Evolutionary conservation across 2,329 filamentous ascomycete species (phyloP).

Genomic region (Drechslerella coelobrocha): DNA sequence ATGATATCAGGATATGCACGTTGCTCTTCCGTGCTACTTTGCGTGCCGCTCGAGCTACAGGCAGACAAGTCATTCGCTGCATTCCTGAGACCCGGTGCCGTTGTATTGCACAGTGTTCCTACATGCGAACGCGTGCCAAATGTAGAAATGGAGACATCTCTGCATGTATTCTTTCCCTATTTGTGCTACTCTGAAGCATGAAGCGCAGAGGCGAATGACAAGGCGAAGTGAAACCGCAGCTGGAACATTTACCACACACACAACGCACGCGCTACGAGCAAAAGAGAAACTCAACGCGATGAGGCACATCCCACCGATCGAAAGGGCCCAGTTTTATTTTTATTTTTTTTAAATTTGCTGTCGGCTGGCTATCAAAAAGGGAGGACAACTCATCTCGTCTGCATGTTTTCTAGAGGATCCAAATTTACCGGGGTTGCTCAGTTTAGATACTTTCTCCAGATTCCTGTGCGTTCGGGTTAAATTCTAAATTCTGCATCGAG

Average conservation of each 20-base stretch:
- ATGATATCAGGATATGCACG: slow-evolving; percentile 13
- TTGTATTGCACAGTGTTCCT: not conserved
- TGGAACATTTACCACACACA: slow-evolving; percentile 50
- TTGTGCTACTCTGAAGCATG: slow-evolving; percentile 34
- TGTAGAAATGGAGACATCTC: not conserved
- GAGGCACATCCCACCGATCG: slow-evolving; percentile 26
- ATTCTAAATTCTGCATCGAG: not conserved
- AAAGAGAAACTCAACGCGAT: slow-evolving; percentile 47
- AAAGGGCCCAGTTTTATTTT: slow-evolving; percentile 22
- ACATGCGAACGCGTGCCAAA: not conserved
- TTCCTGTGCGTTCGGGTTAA: no score
- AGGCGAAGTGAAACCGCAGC: slow-evolving; percentile 49
- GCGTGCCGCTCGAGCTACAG: slow-evolving; percentile 14
- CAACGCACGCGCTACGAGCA: slow-evolving; percentile 45
- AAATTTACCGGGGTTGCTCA: not conserved
- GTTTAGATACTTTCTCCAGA: not conserved
- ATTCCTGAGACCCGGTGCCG: not conserved
- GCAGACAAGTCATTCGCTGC: slow-evolving; percentile 26
- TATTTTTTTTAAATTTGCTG: slow-evolving; percentile 5
- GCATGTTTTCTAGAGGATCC: slow-evolving; percentile 1
- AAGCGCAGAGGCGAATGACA: slow-evolving; percentile 48
- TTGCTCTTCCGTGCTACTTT: slow-evolving; percentile 21
- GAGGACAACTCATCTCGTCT: slow-evolving; percentile 1
- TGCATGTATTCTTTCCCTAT: not conserved
- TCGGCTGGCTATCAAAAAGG: not conserved